phyloP scores from a whole-genome alignment of 1,284 basidiomycete genomes.

The Porphyrellus sp. region DNA sequence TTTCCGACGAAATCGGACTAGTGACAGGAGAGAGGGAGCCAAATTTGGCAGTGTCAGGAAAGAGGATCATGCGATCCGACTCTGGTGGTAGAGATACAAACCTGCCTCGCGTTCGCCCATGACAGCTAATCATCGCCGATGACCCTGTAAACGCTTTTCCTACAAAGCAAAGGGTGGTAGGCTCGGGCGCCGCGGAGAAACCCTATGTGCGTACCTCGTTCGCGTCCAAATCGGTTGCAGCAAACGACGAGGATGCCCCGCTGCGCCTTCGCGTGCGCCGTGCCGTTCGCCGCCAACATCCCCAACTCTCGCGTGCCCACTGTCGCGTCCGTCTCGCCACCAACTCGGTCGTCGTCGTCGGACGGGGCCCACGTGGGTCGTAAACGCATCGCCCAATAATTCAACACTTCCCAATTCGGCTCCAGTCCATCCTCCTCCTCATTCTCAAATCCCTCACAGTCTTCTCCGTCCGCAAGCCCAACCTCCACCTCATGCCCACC shows the following conservation, averaged over 20 bases:
- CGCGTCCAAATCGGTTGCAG: slow-evolving; percentile 51
- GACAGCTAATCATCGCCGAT: slow-evolving; percentile 52
- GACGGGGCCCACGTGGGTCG: slow-evolving; percentile 64
- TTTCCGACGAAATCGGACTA: too few relatives aligned
- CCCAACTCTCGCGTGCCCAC: neutral
- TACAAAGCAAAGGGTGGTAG: slow-evolving; percentile 25
- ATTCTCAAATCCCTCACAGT: too few relatives aligned
- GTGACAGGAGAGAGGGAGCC: too few relatives aligned
- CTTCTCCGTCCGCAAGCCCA: too few relatives aligned
- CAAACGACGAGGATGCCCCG: slow-evolving; percentile 40
- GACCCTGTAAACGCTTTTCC: slow-evolving; percentile 52
- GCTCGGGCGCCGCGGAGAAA: too few relatives aligned
- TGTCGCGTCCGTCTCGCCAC: neutral
- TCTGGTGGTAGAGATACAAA: too few relatives aligned
- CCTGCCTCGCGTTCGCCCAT: too few relatives aligned
- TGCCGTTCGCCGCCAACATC: neutral
- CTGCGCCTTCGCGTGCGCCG: neutral
- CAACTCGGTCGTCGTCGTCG: neutral
- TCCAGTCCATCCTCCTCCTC: slow-evolving; percentile 6
- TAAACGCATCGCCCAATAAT: slow-evolving; percentile 66
- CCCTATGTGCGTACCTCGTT: slow-evolving; percentile 49
- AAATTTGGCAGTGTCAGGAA: too few relatives aligned
- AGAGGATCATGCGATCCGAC: too few relatives aligned
- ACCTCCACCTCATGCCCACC: too few relatives aligned
- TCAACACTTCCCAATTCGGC: slow-evolving; percentile 48